Percentiles rank a stretch among this genome's conserved stretches.
Evolutionary conservation across 768 basidiomycete species (phyloP).

Genomic region (Tremella fuciformis): DNA sequence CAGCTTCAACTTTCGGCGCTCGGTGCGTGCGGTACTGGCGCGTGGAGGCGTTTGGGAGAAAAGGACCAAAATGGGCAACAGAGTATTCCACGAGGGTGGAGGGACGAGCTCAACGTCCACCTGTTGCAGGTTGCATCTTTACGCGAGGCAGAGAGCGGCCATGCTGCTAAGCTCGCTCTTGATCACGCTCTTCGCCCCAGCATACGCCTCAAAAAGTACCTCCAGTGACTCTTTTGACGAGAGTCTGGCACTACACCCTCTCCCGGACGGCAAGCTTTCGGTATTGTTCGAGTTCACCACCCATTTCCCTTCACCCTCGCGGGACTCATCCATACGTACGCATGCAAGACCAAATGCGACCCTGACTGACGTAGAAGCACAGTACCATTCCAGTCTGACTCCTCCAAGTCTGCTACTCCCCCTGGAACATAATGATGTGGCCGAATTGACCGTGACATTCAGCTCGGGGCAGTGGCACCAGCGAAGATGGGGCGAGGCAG

Average conservation of each 20-base stretch:
- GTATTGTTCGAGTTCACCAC: constrained; percentile 79
- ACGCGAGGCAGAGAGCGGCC: neutral
- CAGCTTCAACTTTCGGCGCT: no score
- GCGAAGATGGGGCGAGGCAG: constrained; percentile 68
- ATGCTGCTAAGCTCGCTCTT: constrained; percentile 27
- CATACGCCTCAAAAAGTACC: constrained; percentile 6
- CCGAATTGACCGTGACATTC: constrained; percentile 81
- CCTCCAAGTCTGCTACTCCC: constrained; percentile 84
- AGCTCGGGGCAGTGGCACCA: constrained; percentile 93
- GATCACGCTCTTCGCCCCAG: constrained; percentile 16
- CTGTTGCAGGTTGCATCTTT: neutral
- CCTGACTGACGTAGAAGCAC: constrained; percentile 4
- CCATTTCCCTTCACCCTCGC: constrained; percentile 40
- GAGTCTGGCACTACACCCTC: constrained; percentile 59
- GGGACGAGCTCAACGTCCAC: constrained; percentile 6
- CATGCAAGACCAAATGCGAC: constrained; percentile 42
- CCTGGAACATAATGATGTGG: constrained; percentile 75
- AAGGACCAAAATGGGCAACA: neutral
- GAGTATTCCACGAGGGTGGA: constrained; percentile 15
- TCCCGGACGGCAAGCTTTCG: constrained; percentile 77
- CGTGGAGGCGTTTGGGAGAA: neutral
- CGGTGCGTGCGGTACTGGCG: neutral
- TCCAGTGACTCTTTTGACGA: constrained; percentile 55
- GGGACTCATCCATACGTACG: constrained; percentile 56
- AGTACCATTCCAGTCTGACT: constrained; percentile 72